Base-by-base conservation (phyloP, 2,329 filamentous ascomycete species). In the Penicillium sp. region DNA sequence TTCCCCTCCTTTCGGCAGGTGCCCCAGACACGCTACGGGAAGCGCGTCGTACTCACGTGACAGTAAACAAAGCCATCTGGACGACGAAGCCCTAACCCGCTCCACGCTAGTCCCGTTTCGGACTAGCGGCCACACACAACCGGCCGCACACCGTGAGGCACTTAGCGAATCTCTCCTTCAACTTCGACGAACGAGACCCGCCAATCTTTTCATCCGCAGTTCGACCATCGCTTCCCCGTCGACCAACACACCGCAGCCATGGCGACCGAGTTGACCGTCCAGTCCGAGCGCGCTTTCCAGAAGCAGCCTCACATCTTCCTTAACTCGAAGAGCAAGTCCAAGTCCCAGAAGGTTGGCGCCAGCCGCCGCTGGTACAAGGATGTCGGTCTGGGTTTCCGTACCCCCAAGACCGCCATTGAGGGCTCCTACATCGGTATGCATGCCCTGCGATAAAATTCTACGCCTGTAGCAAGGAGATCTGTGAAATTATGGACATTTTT, bases 221-320 rank as follows among this genome's bases (percentile, higher is more conserved):
- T 71, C 68, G 71, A 73, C 69, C 67, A 62, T 48, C 67, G 66
- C 66, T 70, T 67, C 72, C 71, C 65, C 67, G 73, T 76, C 72
- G 71, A 69, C 70, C 46, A 70, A 78, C 77, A 78, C 77, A 75
- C 76, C 80, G 82, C 81, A 84, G 87, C 78, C 81, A 96, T 96
- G 92, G 92, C 92, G 79, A 96, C 92, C 87, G 92, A 96, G 86
- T 87, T 97, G 84, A 96, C 92, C 81, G 94, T 99, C 82, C 94
- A 99, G 89, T 95, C 91, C 80, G 94, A 99, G 89, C 93, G 94
- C 85, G 94, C 94, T 87, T 99, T 90, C 91, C 94, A 97, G 84
- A 99, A 99, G 89, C 93, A 99, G 87, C 94, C 94, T 81, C 94
- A 99, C 83, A 96, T 99, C 87, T 99, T 97, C 91, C 87, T 90